These are phyloP conservation scores for Cyberlindnera japonica DNA, from an alignment of 805 yeast species.

Conservation along the genomic window DNA sequence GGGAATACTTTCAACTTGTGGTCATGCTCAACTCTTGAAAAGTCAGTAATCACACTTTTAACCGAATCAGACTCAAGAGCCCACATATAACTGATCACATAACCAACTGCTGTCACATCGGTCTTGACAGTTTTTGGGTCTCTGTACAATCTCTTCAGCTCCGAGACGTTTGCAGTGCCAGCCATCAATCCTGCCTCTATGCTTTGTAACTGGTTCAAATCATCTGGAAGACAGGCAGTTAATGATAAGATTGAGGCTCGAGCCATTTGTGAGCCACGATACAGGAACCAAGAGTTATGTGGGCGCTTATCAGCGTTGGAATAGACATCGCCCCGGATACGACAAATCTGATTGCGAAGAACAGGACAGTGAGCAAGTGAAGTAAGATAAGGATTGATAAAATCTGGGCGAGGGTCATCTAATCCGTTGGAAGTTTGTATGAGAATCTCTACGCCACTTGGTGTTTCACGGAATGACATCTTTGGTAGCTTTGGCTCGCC, in stretches of 20 bases:
- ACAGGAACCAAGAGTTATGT: conserved; percentile 9
- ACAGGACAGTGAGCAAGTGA: conserved; percentile 3
- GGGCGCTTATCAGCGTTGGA: conserved; percentile 7
- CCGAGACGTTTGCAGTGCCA: background rate
- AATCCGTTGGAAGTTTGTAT: conserved; percentile 7
- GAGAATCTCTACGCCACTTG: background rate
- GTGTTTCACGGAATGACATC: conserved; percentile 3
- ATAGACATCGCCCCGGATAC: background rate
- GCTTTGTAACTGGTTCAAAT: background rate
- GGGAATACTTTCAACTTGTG: conserved; percentile 10
- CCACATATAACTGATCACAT: conserved; percentile 9
- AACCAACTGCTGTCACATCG: conserved; percentile 5
- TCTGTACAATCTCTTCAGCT: background rate
- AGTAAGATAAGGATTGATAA: conserved; percentile 1
- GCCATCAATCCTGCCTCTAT: background rate
- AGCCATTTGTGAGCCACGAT: conserved; percentile 10
- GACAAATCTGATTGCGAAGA: conserved; percentile 6
- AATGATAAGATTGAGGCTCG: conserved; percentile 4
- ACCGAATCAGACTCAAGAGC: background rate
- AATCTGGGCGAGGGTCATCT: background rate
- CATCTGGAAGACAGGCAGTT: conserved; percentile 5
- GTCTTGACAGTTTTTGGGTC: conserved; percentile 4
- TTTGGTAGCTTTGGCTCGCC: conserved; percentile 2
- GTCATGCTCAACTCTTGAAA: conserved; percentile 6
- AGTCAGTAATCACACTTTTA: conserved; percentile 1